Percentiles rank a stretch among this genome's conserved stretches.
These are phyloP conservation scores for Cardamine occulta DNA, from an alignment of 345 rosid genomes.

Conservation along the genomic window DNA sequence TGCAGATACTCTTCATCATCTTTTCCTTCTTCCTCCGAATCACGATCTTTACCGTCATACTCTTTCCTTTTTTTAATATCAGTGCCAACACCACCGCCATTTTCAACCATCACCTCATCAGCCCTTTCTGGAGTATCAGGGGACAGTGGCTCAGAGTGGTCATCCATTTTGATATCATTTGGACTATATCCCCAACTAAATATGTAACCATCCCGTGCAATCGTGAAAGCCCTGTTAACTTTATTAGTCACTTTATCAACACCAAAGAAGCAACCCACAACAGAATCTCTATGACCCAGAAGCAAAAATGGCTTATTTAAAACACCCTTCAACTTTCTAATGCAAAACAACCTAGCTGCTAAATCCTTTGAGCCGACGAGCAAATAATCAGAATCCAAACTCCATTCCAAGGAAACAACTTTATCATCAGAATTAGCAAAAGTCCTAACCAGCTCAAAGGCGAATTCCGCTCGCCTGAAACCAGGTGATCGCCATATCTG, in stretches of 20 bases:
- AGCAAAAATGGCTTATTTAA: slow-evolving; percentile 74
- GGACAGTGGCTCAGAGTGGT: slow-evolving; percentile 53
- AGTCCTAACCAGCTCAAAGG: slow-evolving; percentile 76
- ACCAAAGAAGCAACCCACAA: slow-evolving; percentile 88
- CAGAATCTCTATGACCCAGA: slow-evolving; percentile 85
- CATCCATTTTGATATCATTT: slow-evolving; percentile 39
- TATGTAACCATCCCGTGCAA: slow-evolving; percentile 78
- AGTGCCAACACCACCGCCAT: slow-evolving; percentile 19
- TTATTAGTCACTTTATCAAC: slow-evolving; percentile 61
- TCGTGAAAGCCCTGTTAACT: slow-evolving; percentile 64
- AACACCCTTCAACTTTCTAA: slow-evolving; percentile 60
- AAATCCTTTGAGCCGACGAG: slow-evolving; percentile 89
- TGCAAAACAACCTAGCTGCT: slow-evolving; percentile 73
- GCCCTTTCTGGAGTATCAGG: slow-evolving; percentile 70
- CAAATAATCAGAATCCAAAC: slow-evolving; percentile 71
- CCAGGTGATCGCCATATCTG: slow-evolving; percentile 93
- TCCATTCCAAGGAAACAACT: slow-evolving; percentile 74
- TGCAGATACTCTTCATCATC: slow-evolving; percentile 59
- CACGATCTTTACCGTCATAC: slow-evolving; percentile 53
- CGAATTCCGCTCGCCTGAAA: slow-evolving; percentile 68
- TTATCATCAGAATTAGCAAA: slow-evolving; percentile 75
- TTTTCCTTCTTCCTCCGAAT: slow-evolving; percentile 39
- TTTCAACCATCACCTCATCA: slow-evolving; percentile 46
- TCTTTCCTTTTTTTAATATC: slow-evolving; percentile 62
- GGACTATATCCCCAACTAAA: slow-evolving; percentile 72